These are phyloP conservation scores for Ramalina intermedia DNA, from an alignment of 495 filamentous ascomycete species.

Conservation along the genomic window DNA sequence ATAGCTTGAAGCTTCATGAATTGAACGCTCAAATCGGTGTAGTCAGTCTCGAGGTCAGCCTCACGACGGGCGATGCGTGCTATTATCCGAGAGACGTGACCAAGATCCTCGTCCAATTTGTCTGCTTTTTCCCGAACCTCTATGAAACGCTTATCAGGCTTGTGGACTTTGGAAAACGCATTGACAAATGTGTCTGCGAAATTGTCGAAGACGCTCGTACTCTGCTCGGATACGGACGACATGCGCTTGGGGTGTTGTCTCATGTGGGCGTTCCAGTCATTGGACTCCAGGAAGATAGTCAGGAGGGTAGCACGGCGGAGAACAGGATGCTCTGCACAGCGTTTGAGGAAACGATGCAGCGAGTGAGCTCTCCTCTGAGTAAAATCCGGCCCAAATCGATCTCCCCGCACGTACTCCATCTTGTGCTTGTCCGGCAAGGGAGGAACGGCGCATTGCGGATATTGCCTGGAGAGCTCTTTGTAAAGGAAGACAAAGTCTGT, in stretches of 20 bases:
- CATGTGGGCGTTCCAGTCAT: slow-evolving; percentile 96
- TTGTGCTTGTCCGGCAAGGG: slow-evolving; percentile 97
- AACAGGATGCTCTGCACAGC: slow-evolving; percentile 74
- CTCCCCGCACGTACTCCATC: slow-evolving; percentile 93
- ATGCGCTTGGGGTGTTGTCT: slow-evolving; percentile 51
- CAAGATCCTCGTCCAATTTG: slow-evolving; percentile 89
- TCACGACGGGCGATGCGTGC: slow-evolving; percentile 79
- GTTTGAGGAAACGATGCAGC: slow-evolving; percentile 79
- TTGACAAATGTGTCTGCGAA: slow-evolving; percentile 96
- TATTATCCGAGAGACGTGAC: slow-evolving; percentile 84
- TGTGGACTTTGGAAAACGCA: slow-evolving; percentile 90
- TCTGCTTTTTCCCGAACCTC: slow-evolving; percentile 86
- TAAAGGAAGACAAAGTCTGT: slow-evolving; percentile 96
- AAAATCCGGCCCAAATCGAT: slow-evolving; percentile 89
- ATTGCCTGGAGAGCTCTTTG: slow-evolving; percentile 75
- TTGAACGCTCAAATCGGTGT: slow-evolving; percentile 76
- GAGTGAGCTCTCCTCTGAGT: slow-evolving; percentile 82
- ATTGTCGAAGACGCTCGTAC: slow-evolving; percentile 70
- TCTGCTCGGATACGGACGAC: slow-evolving; percentile 37
- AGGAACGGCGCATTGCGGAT: slow-evolving; percentile 81
- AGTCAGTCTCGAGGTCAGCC: slow-evolving; percentile 76
- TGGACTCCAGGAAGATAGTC: slow-evolving; percentile 76
- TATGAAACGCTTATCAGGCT: slow-evolving; percentile 86
- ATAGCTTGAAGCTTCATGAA: slow-evolving; percentile 82
- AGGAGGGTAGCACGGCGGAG: slow-evolving; percentile 72